Conservation (phyloP, 257 asterid species). For the Solanum rostratum region DNA sequence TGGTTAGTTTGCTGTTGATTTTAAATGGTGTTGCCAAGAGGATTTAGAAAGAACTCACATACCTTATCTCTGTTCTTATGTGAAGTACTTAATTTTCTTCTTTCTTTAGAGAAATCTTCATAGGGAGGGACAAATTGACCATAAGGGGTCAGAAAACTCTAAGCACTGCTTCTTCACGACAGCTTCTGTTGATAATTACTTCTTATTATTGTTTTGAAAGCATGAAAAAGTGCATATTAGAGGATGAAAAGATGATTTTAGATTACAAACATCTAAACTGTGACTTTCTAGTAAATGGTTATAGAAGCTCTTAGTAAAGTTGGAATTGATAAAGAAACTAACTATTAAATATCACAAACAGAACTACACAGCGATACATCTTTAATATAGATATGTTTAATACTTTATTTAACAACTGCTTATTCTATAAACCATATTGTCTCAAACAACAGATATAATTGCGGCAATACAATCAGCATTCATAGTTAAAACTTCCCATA, state of each 20-base stretch:
- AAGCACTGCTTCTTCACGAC: background rate
- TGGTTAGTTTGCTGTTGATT: background rate
- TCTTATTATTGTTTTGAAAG: background rate
- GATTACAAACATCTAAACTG: background rate
- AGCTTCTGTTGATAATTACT: background rate
- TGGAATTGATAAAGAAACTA: background rate
- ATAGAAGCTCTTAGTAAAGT: background rate
- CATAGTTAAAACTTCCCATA: too few species aligned
- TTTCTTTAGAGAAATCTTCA: background rate
- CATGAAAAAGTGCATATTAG: background rate
- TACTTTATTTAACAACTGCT: background rate
- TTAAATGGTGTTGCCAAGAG: background rate
- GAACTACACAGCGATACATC: background rate
- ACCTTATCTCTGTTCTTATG: background rate
- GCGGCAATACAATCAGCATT: too few species aligned
- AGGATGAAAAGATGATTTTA: background rate
- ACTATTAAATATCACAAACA: background rate
- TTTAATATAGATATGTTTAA: background rate
- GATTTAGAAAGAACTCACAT: background rate
- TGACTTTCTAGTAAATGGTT: background rate
- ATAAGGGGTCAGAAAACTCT: too few species aligned
- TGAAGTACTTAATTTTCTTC: background rate
- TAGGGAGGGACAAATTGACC: background rate
- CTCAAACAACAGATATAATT: too few species aligned
- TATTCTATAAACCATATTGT: too few species aligned